Conservation (phyloP, 1,284 basidiomycete genomes). For the Moesziomyces aphidis region DNA sequence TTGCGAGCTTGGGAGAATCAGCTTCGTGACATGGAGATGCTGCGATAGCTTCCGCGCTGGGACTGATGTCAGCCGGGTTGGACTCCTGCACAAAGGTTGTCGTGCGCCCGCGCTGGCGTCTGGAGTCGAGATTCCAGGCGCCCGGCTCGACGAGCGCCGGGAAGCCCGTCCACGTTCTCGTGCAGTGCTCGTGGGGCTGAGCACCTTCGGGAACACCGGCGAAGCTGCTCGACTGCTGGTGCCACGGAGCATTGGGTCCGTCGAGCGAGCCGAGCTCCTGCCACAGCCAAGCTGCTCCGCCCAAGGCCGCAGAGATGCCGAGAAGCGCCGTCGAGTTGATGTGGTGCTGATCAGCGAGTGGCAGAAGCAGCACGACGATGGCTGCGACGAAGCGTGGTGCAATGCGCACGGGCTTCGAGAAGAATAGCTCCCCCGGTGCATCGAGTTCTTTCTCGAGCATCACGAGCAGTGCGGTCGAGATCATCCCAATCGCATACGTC, state of each 20-base stretch:
- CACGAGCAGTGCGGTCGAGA: conserved; percentile 44
- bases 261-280: conserved; percentile 52
- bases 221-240: conserved; percentile 9
- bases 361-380: conserved; percentile 49
- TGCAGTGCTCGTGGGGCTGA: background rate
- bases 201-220: background rate
- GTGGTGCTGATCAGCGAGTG: conserved; percentile 41
- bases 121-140: conserved; percentile 40
- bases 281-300: conserved; percentile 44
- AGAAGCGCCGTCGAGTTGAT: conserved; percentile 39
- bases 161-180: conserved; percentile 43
- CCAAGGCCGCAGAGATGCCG: conserved; percentile 38
- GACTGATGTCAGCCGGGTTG: background rate
- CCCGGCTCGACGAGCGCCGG: conserved; percentile 51
- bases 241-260: conserved; percentile 55
- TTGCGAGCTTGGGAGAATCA: background rate
- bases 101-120: conserved; percentile 38
- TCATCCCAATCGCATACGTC: conserved; percentile 52
- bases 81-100: conserved; percentile 32
- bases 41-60: background rate
- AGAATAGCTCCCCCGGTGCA: conserved; percentile 44
- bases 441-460: conserved; percentile 55
- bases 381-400: conserved; percentile 44
- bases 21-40: background rate
- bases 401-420: conserved; percentile 42